These are phyloP conservation scores for Melaleuca quinquenervia DNA, from an alignment of 345 rosid species.

Conservation along the genomic window DNA sequence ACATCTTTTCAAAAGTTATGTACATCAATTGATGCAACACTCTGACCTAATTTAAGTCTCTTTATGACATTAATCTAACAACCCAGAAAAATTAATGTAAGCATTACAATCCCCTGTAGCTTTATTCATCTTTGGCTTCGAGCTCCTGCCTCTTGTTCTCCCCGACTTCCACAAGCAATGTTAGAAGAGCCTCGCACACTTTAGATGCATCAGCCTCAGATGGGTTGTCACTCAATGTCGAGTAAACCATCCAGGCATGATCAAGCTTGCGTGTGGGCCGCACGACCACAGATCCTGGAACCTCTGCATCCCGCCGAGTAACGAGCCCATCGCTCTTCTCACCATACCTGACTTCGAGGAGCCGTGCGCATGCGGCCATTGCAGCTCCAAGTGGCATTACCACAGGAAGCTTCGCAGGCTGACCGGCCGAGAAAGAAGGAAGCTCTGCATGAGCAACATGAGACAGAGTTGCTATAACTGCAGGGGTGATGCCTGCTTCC, in stretches of 20 bases:
- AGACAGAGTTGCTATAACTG: constrained; percentile 69
- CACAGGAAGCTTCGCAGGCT: constrained; percentile 66
- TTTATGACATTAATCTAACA: too few relatives aligned
- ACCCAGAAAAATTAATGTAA: neutral
- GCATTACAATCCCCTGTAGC: neutral
- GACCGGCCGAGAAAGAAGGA: constrained; percentile 38
- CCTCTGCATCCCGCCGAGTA: constrained; percentile 81
- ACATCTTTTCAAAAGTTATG: neutral
- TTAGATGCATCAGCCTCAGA: constrained; percentile 72
- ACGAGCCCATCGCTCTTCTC: constrained; percentile 93
- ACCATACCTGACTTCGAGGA: constrained; percentile 66
- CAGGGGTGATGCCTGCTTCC: constrained; percentile 75
- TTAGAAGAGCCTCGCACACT: constrained; percentile 84
- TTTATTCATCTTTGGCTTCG: neutral
- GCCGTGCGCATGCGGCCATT: constrained; percentile 96
- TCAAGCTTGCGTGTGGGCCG: constrained; percentile 70
- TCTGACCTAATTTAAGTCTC: too few relatives aligned
- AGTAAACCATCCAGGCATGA: constrained; percentile 99
- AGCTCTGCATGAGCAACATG: constrained; percentile 91
- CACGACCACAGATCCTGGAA: constrained; percentile 90
- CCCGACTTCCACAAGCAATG: constrained; percentile 74
- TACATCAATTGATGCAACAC: neutral
- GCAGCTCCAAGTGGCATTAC: constrained; percentile 89
- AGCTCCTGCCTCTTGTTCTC: constrained; percentile 28
- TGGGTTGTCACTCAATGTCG: constrained; percentile 58